Evolutionary conservation across 2,329 filamentous ascomycete species (phyloP).

Genomic region (Ilyonectria mors-panacis): DNA sequence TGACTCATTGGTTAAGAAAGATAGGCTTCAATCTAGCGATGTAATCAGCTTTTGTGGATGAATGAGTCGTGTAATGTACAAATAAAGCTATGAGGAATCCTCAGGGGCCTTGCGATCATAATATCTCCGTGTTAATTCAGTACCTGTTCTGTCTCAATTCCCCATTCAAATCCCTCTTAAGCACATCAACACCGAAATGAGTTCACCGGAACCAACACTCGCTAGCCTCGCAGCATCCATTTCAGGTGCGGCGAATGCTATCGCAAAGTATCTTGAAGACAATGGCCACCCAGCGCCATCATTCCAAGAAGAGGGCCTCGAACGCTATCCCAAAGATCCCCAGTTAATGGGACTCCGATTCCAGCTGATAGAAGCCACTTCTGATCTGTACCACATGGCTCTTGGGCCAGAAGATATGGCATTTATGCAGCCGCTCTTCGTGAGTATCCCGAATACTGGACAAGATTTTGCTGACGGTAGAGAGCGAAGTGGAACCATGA

Average conservation of each 20-base stretch:
- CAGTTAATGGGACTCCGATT: conserved; percentile 32
- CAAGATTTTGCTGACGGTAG: not conserved
- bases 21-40: too few species aligned
- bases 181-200: too few species aligned
- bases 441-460: not conserved
- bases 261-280: conserved; percentile 26
- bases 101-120: too few species aligned
- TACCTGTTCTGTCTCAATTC: too few species aligned
- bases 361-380: conserved; percentile 28
- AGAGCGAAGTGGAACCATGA: conserved; percentile 23
- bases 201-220: not conserved
- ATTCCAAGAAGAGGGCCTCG: conserved; percentile 17
- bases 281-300: conserved; percentile 16
- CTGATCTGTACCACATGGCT: conserved; percentile 28
- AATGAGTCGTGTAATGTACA: too few species aligned
- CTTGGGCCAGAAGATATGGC: conserved; percentile 29
- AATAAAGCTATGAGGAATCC: too few species aligned
- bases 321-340: conserved; percentile 30
- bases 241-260: conserved; percentile 20
- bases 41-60: too few species aligned
- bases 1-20: too few species aligned
- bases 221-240: conserved; percentile 20
- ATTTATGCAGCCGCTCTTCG: conserved; percentile 26
- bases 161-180: too few species aligned
- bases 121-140: too few species aligned